These are phyloP conservation scores for Diversispora eburnea DNA, from an alignment of 192 early-diverging fungal genomes.

Conservation along the genomic window DNA sequence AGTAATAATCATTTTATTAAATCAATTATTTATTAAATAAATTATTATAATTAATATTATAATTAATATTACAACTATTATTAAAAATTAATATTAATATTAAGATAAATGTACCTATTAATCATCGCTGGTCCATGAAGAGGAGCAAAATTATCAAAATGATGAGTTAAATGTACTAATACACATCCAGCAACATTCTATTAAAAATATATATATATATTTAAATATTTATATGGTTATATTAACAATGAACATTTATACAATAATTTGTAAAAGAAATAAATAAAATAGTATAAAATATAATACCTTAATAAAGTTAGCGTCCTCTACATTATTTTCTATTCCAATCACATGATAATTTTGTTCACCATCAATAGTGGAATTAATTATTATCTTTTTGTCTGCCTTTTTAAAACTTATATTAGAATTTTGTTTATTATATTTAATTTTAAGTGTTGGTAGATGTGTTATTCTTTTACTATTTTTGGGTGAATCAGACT, in stretches of 20 bases:
- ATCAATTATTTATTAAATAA: too few relatives aligned
- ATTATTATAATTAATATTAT: not conserved
- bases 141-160: slow-evolving; percentile 66
- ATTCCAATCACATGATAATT: slow-evolving; percentile 14
- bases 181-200: slow-evolving; percentile 67
- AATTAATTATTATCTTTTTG: not conserved
- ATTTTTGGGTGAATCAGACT: slow-evolving; percentile 17
- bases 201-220: not conserved
- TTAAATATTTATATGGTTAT: too few relatives aligned
- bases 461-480: not conserved
- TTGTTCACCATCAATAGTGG: slow-evolving; percentile 10
- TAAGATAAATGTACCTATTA: slow-evolving; percentile 35
- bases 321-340: slow-evolving; percentile 13
- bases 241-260: too few relatives aligned
- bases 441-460: not conserved
- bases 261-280: not conserved
- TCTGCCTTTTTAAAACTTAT: slow-evolving; percentile 27
- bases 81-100: not conserved
- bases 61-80: too few relatives aligned
- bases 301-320: slow-evolving; percentile 21
- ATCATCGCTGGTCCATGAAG: slow-evolving; percentile 61
- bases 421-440: not conserved
- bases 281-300: not conserved
- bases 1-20: too few relatives aligned
- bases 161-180: slow-evolving; percentile 62